These are phyloP conservation scores for Neolentinus lepideus DNA, from an alignment of 1,284 basidiomycete species.

Conservation along the genomic window DNA sequence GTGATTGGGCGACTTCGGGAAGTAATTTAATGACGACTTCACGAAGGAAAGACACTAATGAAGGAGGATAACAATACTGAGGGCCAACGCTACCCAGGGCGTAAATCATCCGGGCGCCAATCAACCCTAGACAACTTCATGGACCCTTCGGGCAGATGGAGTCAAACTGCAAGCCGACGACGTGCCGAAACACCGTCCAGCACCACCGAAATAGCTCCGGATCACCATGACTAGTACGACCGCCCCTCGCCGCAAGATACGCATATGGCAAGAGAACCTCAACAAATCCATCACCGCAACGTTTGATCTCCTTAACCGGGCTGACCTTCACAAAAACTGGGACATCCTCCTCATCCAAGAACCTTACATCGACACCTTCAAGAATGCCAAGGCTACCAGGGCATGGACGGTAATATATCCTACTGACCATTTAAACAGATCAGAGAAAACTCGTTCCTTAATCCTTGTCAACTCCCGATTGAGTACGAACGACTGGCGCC, in stretches of 20 bases:
- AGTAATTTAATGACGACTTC: too few relatives aligned
- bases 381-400: slow-evolving; percentile 10
- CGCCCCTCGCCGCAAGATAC: too few relatives aligned
- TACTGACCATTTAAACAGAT: slow-evolving; percentile 6
- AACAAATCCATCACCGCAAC: background rate
- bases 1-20: background rate
- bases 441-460: slow-evolving; percentile 14
- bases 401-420: slow-evolving; percentile 24
- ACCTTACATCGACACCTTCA: slow-evolving; percentile 19
- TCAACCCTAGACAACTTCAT: too few relatives aligned
- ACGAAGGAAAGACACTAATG: too few relatives aligned
- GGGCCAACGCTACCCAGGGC: too few relatives aligned
- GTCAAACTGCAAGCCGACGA: too few relatives aligned
- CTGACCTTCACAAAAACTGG: slow-evolving; percentile 11
- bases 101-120: too few relatives aligned
- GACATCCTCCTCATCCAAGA: slow-evolving; percentile 27
- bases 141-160: too few relatives aligned
- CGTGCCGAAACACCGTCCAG: too few relatives aligned
- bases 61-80: too few relatives aligned
- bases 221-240: too few relatives aligned
- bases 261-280: background rate
- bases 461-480: slow-evolving; percentile 21
- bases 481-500: slow-evolving; percentile 17
- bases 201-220: too few relatives aligned
- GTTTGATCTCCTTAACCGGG: background rate